Percentiles rank a stretch among this genome's conserved stretches.
Evolutionary conservation across 345 rosid species (phyloP).

Genomic region (Moricandia moricandioides): DNA sequence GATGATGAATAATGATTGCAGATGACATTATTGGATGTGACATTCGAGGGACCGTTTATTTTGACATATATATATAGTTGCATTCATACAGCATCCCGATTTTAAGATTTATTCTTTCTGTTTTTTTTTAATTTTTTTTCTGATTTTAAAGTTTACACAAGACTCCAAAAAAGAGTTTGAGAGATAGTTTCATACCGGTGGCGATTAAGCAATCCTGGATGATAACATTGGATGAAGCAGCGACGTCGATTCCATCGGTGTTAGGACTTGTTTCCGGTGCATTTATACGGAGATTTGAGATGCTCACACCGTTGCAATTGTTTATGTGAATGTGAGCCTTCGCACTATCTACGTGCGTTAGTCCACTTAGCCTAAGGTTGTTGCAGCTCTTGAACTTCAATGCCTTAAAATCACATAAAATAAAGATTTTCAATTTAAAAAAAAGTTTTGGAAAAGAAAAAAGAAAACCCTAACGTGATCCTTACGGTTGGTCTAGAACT

Average conservation of each 20-base stretch:
- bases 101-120: neutral
- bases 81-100: constrained; percentile 17
- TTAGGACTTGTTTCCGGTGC: constrained; percentile 45
- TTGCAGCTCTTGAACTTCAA: constrained; percentile 39
- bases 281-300: constrained; percentile 33
- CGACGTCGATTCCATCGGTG: constrained; percentile 42
- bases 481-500: constrained; percentile 38
- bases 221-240: constrained; percentile 31
- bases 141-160: neutral
- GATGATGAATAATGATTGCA: neutral
- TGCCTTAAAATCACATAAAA: constrained; percentile 28
- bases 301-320: constrained; percentile 30
- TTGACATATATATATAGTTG: constrained; percentile 7
- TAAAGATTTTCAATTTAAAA: neutral
- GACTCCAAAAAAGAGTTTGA: neutral
- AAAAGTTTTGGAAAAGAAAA: neutral
- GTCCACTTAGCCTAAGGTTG: constrained; percentile 32
- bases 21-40: constrained; percentile 31
- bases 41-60: constrained; percentile 8
- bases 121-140: neutral
- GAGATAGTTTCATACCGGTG: constrained; percentile 32
- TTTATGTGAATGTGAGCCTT: constrained; percentile 40
- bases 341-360: constrained; percentile 38
- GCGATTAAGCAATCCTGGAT: constrained; percentile 32
- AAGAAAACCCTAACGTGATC: neutral